phyloP scores from a whole-genome alignment of 75 land plant species.

The Picea sitchensis region DNA sequence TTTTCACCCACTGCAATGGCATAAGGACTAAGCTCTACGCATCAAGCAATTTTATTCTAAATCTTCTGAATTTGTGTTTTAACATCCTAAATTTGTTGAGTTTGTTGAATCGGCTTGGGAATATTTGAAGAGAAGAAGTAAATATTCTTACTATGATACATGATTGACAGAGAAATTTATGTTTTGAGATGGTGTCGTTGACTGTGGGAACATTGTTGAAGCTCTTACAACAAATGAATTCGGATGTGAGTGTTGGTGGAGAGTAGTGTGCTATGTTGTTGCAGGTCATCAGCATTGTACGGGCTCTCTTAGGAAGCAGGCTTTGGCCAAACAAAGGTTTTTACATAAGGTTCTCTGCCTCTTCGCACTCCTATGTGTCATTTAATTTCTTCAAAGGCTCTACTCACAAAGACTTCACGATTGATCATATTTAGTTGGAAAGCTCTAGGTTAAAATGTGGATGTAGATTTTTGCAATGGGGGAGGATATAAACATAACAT shows the following conservation, averaged over 20 bases:
- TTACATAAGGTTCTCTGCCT: conserved; percentile 91
- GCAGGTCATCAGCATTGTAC: conserved; percentile 93
- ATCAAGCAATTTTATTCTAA: conserved; percentile 50
- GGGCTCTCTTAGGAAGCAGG: conserved; percentile 73
- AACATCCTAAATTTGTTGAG: conserved; percentile 51
- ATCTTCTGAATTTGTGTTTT: conserved; percentile 62
- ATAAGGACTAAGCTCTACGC: neutral
- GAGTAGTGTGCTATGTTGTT: conserved; percentile 75
- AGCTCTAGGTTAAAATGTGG: too few species aligned
- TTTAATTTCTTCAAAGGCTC: too few species aligned
- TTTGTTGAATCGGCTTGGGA: conserved; percentile 16
- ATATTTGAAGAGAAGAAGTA: neutral
- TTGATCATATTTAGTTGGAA: too few species aligned
- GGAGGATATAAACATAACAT: too few species aligned
- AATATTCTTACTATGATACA: neutral
- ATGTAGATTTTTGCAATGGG: too few species aligned
- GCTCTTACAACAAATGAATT: conserved; percentile 70
- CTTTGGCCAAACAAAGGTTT: conserved; percentile 93
- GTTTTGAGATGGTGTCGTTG: conserved; percentile 62
- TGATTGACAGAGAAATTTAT: neutral
- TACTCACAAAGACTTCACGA: too few species aligned
- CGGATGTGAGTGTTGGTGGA: conserved; percentile 61
- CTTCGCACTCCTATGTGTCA: conserved; percentile 59
- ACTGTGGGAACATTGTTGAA: conserved; percentile 80
- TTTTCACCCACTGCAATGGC: conserved; percentile 26